Percentiles rank a stretch among this genome's conserved stretches.
Evolutionary conservation across 495 filamentous ascomycete species (phyloP).

Genomic region (Glonium stellatum): DNA sequence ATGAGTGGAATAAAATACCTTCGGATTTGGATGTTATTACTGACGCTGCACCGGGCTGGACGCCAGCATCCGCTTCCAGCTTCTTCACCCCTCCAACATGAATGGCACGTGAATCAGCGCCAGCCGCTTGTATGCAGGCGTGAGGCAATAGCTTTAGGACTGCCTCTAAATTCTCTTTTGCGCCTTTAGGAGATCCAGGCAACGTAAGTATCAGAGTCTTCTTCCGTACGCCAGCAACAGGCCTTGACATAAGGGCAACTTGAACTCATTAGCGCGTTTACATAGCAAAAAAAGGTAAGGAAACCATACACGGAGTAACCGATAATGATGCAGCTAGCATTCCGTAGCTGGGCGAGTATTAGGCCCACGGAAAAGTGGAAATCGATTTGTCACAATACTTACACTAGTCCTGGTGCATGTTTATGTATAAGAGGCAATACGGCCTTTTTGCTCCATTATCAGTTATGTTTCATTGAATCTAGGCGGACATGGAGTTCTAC

Average conservation of each 20-base stretch:
- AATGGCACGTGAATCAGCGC: slow-evolving; percentile 69
- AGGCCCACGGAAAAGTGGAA: slow-evolving; percentile 14
- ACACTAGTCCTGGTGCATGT: slow-evolving; percentile 83
- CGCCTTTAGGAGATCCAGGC: slow-evolving; percentile 94
- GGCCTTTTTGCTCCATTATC: slow-evolving; percentile 46
- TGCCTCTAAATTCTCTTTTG: slow-evolving; percentile 86
- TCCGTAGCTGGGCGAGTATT: slow-evolving; percentile 57
- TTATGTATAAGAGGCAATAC: slow-evolving; percentile 75
- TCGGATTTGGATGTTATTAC: background rate
- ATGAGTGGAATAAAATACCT: background rate
- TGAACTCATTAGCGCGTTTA: slow-evolving; percentile 13
- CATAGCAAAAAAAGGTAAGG: background rate
- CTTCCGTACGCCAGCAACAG: slow-evolving; percentile 82
- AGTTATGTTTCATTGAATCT: background rate
- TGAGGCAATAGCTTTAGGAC: slow-evolving; percentile 87
- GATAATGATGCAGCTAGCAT: slow-evolving; percentile 83
- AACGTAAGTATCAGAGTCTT: slow-evolving; percentile 82
- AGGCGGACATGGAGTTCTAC: slow-evolving; percentile 39
- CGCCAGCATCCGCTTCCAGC: slow-evolving; percentile 76
- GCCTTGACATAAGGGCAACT: slow-evolving; percentile 98
- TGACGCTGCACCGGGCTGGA: slow-evolving; percentile 30
- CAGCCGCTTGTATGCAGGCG: slow-evolving; percentile 83
- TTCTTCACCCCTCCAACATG: slow-evolving; percentile 76
- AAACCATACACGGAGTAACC: slow-evolving; percentile 77
- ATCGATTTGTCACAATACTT: slow-evolving; percentile 31